phyloP scores from a whole-genome alignment of 176 grass and related monocot species.

The Rhynchospora breviuscula region DNA sequence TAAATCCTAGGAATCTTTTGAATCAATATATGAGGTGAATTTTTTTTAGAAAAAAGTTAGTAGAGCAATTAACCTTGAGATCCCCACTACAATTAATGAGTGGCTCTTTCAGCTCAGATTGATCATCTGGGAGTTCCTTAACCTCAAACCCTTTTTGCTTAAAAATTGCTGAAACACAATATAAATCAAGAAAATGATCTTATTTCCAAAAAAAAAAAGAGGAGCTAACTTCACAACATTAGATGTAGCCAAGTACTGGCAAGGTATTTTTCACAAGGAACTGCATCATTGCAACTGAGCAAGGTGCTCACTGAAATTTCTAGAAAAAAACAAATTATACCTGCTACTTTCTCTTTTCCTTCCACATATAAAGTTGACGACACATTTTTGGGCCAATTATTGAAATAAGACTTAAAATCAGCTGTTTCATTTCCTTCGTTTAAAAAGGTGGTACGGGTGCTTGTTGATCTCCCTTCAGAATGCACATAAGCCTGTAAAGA shows the following conservation, averaged over 20 bases:
- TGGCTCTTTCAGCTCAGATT: conserved; percentile 16
- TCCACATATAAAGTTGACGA: conserved; percentile 52
- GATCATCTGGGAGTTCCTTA: conserved; percentile 59
- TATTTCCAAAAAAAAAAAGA: neutral
- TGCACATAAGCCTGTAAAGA: conserved; percentile 48
- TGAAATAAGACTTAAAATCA: conserved; percentile 67
- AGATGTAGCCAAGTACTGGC: neutral
- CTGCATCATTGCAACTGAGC: neutral
- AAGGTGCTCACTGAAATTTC: neutral
- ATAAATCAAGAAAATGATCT: conserved; percentile 4
- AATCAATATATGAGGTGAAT: neutral
- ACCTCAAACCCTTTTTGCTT: conserved; percentile 72
- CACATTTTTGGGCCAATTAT: conserved; percentile 54
- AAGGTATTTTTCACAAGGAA: neutral
- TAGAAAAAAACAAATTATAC: conserved; percentile 15
- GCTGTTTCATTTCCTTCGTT: conserved; percentile 67
- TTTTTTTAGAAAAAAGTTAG: neutral
- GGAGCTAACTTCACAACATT: neutral
- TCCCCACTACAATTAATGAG: conserved; percentile 43
- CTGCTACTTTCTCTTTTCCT: conserved; percentile 84
- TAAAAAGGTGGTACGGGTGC: conserved; percentile 37
- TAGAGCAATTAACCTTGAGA: conserved; percentile 48
- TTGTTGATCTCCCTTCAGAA: conserved; percentile 40
- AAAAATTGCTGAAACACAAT: conserved; percentile 58
- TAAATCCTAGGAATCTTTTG: neutral